Evolutionary conservation across 371 early-diverging fungal species (phyloP).

Genomic region (Lichtheimia ornata): DNA sequence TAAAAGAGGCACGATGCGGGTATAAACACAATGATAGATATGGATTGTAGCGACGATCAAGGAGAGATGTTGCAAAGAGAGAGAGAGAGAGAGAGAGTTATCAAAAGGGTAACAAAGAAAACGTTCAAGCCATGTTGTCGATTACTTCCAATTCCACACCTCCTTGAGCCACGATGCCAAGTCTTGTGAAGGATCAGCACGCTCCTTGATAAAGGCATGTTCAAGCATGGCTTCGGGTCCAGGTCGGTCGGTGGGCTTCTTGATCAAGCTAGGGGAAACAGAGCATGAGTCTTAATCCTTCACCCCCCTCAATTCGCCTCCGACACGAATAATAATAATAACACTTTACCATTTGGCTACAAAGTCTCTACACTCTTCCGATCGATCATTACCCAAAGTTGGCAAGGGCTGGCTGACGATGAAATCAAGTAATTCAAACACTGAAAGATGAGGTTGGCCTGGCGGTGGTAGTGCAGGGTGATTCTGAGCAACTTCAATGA

Average conservation of each 20-base stretch:
- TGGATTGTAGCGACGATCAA: too few relatives aligned
- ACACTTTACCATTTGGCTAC: constrained; percentile 70
- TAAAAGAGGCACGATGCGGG: neutral
- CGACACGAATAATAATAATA: constrained; percentile 30
- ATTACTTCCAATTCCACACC: constrained; percentile 52
- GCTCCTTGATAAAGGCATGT: constrained; percentile 58
- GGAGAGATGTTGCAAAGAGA: constrained; percentile 2
- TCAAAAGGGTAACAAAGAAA: neutral
- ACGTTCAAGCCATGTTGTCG: too few relatives aligned
- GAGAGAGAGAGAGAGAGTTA: neutral
- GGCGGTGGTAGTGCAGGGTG: constrained; percentile 85
- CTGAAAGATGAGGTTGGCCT: constrained; percentile 66
- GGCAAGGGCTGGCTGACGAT: constrained; percentile 91
- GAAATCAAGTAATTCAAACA: constrained; percentile 90
- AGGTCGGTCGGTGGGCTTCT: constrained; percentile 74
- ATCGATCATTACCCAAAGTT: constrained; percentile 64
- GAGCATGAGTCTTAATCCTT: neutral
- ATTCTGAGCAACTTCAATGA: constrained; percentile 91
- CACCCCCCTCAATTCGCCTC: neutral
- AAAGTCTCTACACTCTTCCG: constrained; percentile 77
- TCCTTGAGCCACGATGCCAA: constrained; percentile 52
- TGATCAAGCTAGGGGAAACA: constrained; percentile 53
- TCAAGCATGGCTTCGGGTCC: constrained; percentile 73
- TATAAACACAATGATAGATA: too few relatives aligned
- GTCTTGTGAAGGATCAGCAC: constrained; percentile 39